These are phyloP conservation scores for Periglandula ipomoeae DNA, from an alignment of 2,329 filamentous ascomycete genomes.

Conservation along the genomic window DNA sequence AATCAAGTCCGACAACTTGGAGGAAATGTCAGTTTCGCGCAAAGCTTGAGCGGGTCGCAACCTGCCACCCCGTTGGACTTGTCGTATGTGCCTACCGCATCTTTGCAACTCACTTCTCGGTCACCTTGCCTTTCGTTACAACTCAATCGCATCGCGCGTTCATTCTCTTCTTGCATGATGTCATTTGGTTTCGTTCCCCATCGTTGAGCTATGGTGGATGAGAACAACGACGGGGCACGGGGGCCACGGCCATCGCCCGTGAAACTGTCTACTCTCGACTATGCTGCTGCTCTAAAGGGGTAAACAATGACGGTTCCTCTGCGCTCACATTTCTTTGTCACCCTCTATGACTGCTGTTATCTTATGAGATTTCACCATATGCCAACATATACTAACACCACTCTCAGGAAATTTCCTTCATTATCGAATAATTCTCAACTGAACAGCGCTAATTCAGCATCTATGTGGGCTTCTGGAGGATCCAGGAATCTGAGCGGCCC, in stretches of 20 bases:
- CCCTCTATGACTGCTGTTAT: neutral
- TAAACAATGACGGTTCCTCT: slow-evolving; percentile 9
- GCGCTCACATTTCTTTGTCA: neutral
- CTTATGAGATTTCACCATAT: neutral
- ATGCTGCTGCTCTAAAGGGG: slow-evolving; percentile 24
- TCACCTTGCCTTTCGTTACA: neutral
- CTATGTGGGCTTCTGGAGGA: slow-evolving; percentile 45
- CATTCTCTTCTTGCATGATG: neutral
- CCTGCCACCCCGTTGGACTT: slow-evolving; percentile 52
- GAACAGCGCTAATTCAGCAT: slow-evolving; percentile 36
- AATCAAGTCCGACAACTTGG: slow-evolving; percentile 45
- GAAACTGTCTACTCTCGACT: slow-evolving; percentile 12
- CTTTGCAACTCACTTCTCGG: slow-evolving; percentile 3
- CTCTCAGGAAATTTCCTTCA: slow-evolving; percentile 53
- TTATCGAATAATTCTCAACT: slow-evolving; percentile 52
- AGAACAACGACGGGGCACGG: slow-evolving; percentile 10
- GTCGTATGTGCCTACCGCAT: slow-evolving; percentile 44
- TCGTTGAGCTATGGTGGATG: slow-evolving; percentile 7
- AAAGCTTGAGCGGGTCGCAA: slow-evolving; percentile 55
- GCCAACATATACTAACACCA: neutral
- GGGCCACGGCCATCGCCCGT: slow-evolving; percentile 6
- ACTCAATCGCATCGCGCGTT: neutral
- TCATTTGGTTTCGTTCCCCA: neutral
- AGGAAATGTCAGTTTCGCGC: slow-evolving; percentile 56
- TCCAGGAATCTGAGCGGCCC: slow-evolving; percentile 39